Evolutionary conservation across 192 early-diverging fungal species (phyloP), one percentile per base, ranked within the genome.

Genomic region (Helicostylum pulchrum): DNA sequence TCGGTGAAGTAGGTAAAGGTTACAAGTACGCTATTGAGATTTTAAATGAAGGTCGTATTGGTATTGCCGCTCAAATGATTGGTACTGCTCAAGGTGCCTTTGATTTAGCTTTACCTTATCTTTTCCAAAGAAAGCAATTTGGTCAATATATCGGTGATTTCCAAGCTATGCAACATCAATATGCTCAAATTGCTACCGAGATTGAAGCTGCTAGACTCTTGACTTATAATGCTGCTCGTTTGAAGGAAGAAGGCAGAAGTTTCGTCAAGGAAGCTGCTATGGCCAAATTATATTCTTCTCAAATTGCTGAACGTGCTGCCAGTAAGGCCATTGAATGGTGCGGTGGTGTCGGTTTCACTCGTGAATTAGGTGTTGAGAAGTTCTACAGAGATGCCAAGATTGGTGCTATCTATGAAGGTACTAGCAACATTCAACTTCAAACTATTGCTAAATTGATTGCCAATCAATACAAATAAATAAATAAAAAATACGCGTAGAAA

Each of bases 11-110:
- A 53, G 94, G 94, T 64, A 89, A 94, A 80, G 97, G 97, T 42
- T 99, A 99, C 89, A 99, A 96, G 80, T 92, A 92, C 62, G 95
- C 97, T 52, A 99, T 99, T 60, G 93, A 94, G 72, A 94, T 95
- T 61, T 85, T 99, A 61, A 99, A 99, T 80, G 97, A 99, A 77
- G 97, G 97, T 36, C 90, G 97, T 67, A 93, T 99, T 59, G 57
- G 57, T 59, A 59, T 59, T 59, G 57, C 57, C 19, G 57, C 57
- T 20, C 57, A 59, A 42, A 59, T 99, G 97, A 75, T 97, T 34
- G 97, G 97, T 49, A 74, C 95, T 42, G 95, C 97, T 9, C 95
- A 97, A 78, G 97, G 97, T 44, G 93, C 88, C 12, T 90, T 87
- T 62, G 95, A 99, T 75, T 70, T 78, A 48, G 90, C 91, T 10